Evolutionary conservation across 2,329 filamentous ascomycete species (phyloP).

Genomic region (Amauroascus niger): DNA sequence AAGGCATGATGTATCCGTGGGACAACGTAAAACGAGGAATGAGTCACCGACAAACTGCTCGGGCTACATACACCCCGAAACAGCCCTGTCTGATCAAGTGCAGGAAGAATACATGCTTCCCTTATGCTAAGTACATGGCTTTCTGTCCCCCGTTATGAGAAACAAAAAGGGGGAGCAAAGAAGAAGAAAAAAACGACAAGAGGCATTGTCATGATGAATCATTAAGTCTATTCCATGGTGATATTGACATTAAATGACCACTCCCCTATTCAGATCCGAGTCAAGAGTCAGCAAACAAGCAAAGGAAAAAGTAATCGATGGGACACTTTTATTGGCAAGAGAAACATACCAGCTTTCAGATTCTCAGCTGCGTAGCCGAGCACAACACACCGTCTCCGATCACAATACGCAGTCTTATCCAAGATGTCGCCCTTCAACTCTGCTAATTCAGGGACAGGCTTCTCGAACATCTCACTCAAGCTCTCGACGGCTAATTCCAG

Average conservation of each 20-base stretch:
- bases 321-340: neutral
- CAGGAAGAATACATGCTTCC: neutral
- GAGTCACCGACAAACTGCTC: neutral
- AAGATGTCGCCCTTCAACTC: constrained; percentile 92
- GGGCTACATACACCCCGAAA: neutral
- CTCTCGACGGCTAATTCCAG: constrained; percentile 95
- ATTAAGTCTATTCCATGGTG: constrained; percentile 3
- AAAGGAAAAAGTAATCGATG: neutral
- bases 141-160: neutral
- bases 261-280: constrained; percentile 26
- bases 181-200: neutral
- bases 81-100: neutral
- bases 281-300: neutral
- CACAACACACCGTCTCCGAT: constrained; percentile 78
- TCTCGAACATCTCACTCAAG: constrained; percentile 98
- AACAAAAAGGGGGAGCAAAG: neutral
- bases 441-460: constrained; percentile 76
- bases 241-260: constrained; percentile 39
- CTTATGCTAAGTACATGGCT: neutral
- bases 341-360: constrained; percentile 64
- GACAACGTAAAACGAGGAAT: neutral
- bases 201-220: neutral
- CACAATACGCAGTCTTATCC: constrained; percentile 97
- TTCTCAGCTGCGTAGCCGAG: constrained; percentile 90
- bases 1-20: no score